Evolutionary conservation across 2,329 filamentous ascomycete genomes (phyloP).

Genomic region (Pseudopithomyces maydicus): DNA sequence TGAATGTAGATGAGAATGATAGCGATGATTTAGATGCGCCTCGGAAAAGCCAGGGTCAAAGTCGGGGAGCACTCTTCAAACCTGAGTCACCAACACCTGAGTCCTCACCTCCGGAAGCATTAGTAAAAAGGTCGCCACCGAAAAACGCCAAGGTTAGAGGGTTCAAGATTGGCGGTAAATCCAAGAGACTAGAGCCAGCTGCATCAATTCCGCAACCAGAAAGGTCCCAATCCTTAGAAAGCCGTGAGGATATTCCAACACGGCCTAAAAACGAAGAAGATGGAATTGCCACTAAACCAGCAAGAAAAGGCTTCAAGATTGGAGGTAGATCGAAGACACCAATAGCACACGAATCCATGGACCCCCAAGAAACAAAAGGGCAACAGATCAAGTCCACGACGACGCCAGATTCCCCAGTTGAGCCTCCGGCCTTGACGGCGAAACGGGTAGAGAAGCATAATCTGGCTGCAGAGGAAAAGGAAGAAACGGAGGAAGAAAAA

Average conservation of each 20-base stretch:
- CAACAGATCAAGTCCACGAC: constrained; percentile 8
- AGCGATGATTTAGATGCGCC: constrained; percentile 48
- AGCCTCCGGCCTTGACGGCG: constrained; percentile 15
- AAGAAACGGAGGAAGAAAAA: constrained; percentile 55
- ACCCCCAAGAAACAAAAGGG: constrained; percentile 9
- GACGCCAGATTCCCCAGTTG: constrained; percentile 14
- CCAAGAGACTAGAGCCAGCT: constrained; percentile 15
- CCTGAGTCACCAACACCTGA: constrained; percentile 13
- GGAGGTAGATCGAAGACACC: constrained; percentile 35
- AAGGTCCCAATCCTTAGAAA: not conserved
- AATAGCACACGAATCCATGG: constrained; percentile 6
- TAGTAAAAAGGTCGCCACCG: too few species aligned
- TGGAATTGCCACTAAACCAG: constrained; percentile 14
- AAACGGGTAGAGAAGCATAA: constrained; percentile 9
- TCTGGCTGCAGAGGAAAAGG: constrained; percentile 19
- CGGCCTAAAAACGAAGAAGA: constrained; percentile 4
- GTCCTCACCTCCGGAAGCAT: not conserved
- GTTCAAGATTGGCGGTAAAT: constrained; percentile 38
- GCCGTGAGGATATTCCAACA: constrained; percentile 1
- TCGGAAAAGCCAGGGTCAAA: constrained; percentile 21
- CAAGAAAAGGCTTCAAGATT: constrained; percentile 34
- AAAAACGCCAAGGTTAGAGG: constrained; percentile 24
- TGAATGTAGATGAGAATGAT: constrained; percentile 20
- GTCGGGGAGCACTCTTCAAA: not conserved
- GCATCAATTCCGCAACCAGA: not conserved